Evolutionary conservation across 495 filamentous ascomycete species (phyloP), one percentile per base, ranked within the genome.

Genomic region (Ascobolus immersus): DNA sequence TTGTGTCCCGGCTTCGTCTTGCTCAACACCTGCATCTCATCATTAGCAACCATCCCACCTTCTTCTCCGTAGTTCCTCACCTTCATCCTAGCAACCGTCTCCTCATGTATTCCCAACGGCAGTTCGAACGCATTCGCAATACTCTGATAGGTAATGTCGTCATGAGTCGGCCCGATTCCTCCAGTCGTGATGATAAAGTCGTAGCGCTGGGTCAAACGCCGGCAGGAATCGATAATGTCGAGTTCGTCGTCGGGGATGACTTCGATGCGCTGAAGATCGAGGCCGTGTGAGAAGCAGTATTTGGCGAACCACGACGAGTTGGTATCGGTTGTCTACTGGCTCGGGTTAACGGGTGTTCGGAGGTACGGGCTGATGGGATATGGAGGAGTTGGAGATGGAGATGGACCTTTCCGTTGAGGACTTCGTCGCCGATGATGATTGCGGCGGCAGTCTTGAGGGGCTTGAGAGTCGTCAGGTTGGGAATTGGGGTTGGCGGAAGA

Each of bases 111-210:
- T 36, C 67, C 59, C 0, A 94, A 60, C 8, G 71, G 64, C 2
- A 92, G 60, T 23, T 54, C 50, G 51, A 92, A 96, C 15, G 81
- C 86, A 41, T 79, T 77, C 25, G 78, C 86, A 45, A 96, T 82
- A 15, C 82, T 82, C 45, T 70, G 55, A 60, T 96, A 96, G 23
- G 86, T 94, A 41, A 96, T 94, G 47, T 96, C 86, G 47, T 96
- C 86, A 55, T 94, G 86, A 35, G 74, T 86, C 34, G 86, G 84
- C 2, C 86, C 86, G 47, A 96, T 93, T 17, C 86, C 86, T 34
- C 86, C 86, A 42, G 73, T 76, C 28, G 86, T 96, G 2, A 92
- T 79, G 13, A 96, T 78, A 38, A 93, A 75, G 54, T 93, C 86
- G 47, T 92, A 92, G 37, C 67, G 68, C 19, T 62, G 56, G 50